Conservation (phyloP, 2,329 filamentous ascomycete genomes). For the Pestalotiopsis sp. region DNA sequence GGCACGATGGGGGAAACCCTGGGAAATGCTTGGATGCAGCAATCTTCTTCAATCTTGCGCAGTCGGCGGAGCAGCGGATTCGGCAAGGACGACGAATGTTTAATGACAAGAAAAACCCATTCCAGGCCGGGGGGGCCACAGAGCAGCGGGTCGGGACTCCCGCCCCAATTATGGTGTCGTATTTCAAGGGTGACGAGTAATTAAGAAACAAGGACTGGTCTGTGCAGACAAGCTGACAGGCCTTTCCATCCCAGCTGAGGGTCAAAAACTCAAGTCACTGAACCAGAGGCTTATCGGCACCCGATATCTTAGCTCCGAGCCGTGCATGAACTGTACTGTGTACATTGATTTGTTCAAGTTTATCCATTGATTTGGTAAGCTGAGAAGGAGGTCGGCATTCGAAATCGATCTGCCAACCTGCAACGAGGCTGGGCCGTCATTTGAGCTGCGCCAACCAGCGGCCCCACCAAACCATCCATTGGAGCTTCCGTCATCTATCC, state of each 20-base stretch:
- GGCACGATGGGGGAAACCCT: not conserved
- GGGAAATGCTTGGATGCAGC: no score
- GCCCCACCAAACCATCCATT: slow-evolving; percentile 8
- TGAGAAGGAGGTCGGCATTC: not conserved
- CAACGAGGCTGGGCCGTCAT: not conserved
- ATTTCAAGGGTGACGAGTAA: not conserved
- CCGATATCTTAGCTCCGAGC: not conserved
- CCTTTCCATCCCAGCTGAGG: not conserved
- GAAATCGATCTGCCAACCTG: not conserved
- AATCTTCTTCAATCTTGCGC: not conserved
- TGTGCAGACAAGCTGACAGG: not conserved
- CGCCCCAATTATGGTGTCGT: not conserved
- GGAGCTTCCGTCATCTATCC: slow-evolving; percentile 9
- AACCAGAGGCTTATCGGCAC: not conserved
- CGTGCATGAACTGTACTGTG: not conserved
- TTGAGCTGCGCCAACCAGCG: not conserved
- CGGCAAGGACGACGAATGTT: not conserved
- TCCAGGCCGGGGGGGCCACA: not conserved
- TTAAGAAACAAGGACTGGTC: not conserved
- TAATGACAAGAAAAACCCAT: not conserved
- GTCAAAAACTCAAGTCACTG: not conserved
- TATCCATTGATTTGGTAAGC: not conserved
- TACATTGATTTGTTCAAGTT: not conserved
- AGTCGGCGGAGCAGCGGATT: not conserved
- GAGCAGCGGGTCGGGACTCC: not conserved